Evolutionary conservation across 306 rosid species (phyloP).

Genomic region (cucumber (Cucumis sativus)): Cucumber_9930_V3 NC_026660.2:28967501-28968000

Average conservation of each 20-base stretch:
- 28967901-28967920: slow-evolving; percentile 6
- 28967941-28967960: neutral
- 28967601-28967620: too few relatives aligned
- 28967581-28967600: too few relatives aligned
- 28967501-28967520: neutral
- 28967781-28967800: neutral
- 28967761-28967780: neutral
- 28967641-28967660: too few relatives aligned
- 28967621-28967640: too few relatives aligned
- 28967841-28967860: neutral
- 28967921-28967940: slow-evolving; percentile 2
- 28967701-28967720: neutral
- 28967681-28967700: neutral
- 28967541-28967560: too few relatives aligned
- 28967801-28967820: neutral
- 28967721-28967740: neutral
- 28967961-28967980: neutral
- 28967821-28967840: neutral
- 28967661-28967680: neutral
- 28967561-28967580: too few relatives aligned
- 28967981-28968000: neutral
- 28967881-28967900: neutral
- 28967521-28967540: too few relatives aligned
- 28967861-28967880: neutral
- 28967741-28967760: neutral